Conservation (phyloP, 2,329 filamentous ascomycete species). For the Ascomycota sp. region DNA sequence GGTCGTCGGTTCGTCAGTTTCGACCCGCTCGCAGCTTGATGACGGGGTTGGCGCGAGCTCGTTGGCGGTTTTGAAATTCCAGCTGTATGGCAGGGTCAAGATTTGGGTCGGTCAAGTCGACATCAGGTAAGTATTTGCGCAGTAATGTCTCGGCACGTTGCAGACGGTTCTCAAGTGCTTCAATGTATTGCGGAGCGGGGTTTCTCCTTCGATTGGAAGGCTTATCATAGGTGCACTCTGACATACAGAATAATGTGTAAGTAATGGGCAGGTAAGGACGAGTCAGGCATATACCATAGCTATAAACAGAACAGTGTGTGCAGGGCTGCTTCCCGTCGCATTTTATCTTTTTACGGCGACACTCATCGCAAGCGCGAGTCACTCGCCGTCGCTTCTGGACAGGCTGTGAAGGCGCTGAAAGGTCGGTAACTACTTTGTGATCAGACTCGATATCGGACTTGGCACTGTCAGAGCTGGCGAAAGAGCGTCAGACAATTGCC, state of each 20-base stretch:
- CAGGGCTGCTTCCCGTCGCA: conserved; percentile 75
- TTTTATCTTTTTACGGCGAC: conserved; percentile 71
- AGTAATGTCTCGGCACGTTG: conserved; percentile 68
- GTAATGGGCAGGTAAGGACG: not conserved
- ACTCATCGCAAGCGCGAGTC: conserved; percentile 66
- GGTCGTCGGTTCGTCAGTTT: too few relatives aligned
- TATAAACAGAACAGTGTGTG: conserved; percentile 95
- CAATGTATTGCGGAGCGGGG: conserved; percentile 80
- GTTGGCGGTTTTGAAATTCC: conserved; percentile 37
- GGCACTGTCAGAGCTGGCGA: conserved; percentile 21
- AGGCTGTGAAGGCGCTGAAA: conserved; percentile 26
- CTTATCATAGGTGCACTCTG: conserved; percentile 90
- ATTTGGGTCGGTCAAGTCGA: conserved; percentile 68
- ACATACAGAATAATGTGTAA: not conserved
- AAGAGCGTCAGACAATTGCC: conserved; percentile 14
- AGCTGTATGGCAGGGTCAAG: conserved; percentile 61
- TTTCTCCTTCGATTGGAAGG: conserved; percentile 82
- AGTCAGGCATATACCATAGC: conserved; percentile 51
- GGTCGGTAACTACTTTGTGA: conserved; percentile 12
- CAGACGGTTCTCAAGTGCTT: conserved; percentile 64
- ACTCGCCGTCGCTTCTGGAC: conserved; percentile 61
- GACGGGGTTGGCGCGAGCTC: conserved; percentile 24
- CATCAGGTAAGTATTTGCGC: conserved; percentile 59
- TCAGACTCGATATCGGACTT: conserved; percentile 21
- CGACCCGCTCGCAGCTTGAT: conserved; percentile 20